A percentile compares a stretch with the other conserved stretches of the same genome.
Evolutionary conservation across 1,284 basidiomycete species (phyloP).

Genomic region (Malassezia slooffiae): DNA sequence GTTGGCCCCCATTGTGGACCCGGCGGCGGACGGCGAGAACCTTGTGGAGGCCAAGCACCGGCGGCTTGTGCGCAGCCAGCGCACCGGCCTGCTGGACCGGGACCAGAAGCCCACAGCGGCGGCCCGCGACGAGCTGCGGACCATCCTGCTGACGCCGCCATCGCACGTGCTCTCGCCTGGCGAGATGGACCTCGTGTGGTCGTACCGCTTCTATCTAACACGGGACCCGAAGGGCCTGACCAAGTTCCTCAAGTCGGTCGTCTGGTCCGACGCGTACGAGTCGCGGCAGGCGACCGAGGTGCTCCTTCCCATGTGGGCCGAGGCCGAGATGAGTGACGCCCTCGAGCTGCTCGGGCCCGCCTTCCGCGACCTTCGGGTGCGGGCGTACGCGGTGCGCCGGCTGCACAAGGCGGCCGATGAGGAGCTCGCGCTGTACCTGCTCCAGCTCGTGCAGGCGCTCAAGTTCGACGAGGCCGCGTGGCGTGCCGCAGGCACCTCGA

Average conservation of each 20-base stretch:
- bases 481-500: not conserved
- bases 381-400: conserved; percentile 85
- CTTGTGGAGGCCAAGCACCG: conserved; percentile 96
- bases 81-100: conserved; percentile 83
- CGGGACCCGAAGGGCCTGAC: conserved; percentile 78
- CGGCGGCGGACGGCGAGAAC: conserved; percentile 78
- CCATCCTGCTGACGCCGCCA: conserved; percentile 76
- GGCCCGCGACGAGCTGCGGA: conserved; percentile 77
- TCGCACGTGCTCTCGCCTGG: conserved; percentile 74
- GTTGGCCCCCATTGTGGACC: conserved; percentile 81
- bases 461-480: conserved; percentile 51
- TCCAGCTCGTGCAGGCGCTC: conserved; percentile 93
- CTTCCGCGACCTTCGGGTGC: conserved; percentile 78
- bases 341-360: conserved; percentile 78
- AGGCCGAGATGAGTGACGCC: conserved; percentile 91
- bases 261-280: conserved; percentile 89
- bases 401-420: conserved; percentile 86
- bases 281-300: conserved; percentile 96
- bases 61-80: conserved; percentile 80
- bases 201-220: conserved; percentile 91
- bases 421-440: conserved; percentile 82
- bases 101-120: conserved; percentile 91
- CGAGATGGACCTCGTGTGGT: conserved; percentile 95
- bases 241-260: conserved; percentile 95
- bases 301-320: conserved; percentile 87